Conservation (phyloP, 495 filamentous ascomycete genomes). For the Apiosordaria backusii region DNA sequence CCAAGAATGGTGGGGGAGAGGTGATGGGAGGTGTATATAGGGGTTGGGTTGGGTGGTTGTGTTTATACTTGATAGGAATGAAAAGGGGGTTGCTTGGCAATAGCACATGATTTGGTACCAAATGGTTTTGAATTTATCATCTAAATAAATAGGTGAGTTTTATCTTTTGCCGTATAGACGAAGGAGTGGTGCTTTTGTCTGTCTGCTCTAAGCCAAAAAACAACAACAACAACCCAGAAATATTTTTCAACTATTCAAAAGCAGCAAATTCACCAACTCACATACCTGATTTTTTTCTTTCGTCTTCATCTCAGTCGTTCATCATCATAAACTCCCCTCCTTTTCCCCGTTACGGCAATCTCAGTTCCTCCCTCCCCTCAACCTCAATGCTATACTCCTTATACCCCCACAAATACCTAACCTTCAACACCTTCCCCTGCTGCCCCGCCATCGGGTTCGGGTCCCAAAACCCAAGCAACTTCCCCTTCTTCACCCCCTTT, state of each 20-base stretch:
- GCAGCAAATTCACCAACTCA: background rate
- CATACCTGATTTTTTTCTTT: background rate
- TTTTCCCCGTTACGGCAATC: constrained; percentile 29
- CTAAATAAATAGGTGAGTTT: background rate
- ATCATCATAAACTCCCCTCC: background rate
- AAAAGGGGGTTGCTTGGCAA: too few relatives aligned
- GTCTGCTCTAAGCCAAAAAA: background rate
- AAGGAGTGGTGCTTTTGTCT: background rate
- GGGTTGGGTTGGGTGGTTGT: too few relatives aligned
- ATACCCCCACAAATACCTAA: constrained; percentile 52
- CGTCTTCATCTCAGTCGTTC: background rate
- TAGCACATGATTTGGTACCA: too few relatives aligned
- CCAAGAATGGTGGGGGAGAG: background rate
- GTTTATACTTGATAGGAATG: too few relatives aligned
- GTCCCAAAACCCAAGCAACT: constrained; percentile 56
- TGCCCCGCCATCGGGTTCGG: constrained; percentile 52
- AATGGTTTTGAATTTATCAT: too few relatives aligned
- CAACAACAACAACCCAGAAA: background rate
- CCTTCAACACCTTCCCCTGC: constrained; percentile 48
- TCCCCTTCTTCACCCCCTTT: constrained; percentile 35
- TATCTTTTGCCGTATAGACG: background rate
- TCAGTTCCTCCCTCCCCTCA: constrained; percentile 44
- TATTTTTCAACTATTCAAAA: background rate
- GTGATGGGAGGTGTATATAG: background rate
- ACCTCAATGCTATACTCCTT: constrained; percentile 45